These are phyloP conservation scores for Saccharomyces kudriavzevii DNA, from an alignment of 805 yeast genomes.

Conservation along the genomic window DNA sequence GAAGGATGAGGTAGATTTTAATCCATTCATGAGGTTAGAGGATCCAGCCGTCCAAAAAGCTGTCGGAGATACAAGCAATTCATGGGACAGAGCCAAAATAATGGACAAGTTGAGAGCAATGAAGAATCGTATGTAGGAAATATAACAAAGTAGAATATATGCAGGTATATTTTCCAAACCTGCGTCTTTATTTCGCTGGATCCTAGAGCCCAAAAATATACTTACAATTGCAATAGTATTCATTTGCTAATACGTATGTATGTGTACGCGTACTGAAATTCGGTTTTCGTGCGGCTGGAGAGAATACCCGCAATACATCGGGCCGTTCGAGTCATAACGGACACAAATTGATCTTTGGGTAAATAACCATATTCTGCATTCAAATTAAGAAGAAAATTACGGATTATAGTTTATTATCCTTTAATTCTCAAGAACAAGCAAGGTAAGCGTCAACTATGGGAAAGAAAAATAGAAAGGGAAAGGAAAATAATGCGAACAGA, in stretches of 20 bases:
- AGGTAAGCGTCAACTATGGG: not conserved
- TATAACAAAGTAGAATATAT: not conserved
- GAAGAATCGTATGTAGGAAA: slow-evolving; percentile 51
- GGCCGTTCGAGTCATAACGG: not conserved
- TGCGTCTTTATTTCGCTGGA: not conserved
- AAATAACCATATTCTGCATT: not conserved
- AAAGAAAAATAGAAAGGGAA: not conserved
- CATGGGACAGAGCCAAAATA: slow-evolving; percentile 37
- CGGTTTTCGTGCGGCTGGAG: not conserved
- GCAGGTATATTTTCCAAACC: not conserved
- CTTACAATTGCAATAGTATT: not conserved
- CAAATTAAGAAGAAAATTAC: not conserved
- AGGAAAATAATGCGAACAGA: not conserved
- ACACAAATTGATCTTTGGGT: not conserved
- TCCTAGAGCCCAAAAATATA: too few species aligned
- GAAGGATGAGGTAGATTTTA: slow-evolving; percentile 69
- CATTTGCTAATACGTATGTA: not conserved
- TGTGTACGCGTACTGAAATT: not conserved
- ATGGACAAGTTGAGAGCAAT: slow-evolving; percentile 68
- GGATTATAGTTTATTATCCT: not conserved
- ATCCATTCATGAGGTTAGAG: slow-evolving; percentile 79
- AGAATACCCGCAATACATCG: slow-evolving; percentile 5
- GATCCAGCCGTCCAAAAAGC: slow-evolving; percentile 56
- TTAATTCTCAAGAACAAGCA: not conserved
- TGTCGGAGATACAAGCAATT: slow-evolving; percentile 43